Percentiles rank a stretch among this genome's conserved stretches.
These are phyloP conservation scores for Pelargonium citronellum DNA, from an alignment of 441 rosid genomes.

Conservation along the genomic window DNA sequence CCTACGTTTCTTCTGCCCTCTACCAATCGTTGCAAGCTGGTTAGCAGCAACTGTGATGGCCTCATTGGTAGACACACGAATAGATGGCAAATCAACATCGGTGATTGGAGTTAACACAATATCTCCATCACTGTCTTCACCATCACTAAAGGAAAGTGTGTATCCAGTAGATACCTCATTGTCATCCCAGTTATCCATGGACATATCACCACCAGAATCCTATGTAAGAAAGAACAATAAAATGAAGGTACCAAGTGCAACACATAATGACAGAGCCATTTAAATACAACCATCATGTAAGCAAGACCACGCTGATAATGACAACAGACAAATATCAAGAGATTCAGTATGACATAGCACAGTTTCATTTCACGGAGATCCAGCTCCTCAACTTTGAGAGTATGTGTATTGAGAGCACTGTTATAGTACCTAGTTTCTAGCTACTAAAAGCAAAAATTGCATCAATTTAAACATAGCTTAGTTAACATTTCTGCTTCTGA, in stretches of 20 bases:
- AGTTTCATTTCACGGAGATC: neutral
- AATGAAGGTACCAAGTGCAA: neutral
- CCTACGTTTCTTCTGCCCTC: constrained; percentile 55
- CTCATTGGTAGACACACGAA: constrained; percentile 42
- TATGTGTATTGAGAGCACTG: neutral
- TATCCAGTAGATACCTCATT: constrained; percentile 30
- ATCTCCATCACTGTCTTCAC: constrained; percentile 78
- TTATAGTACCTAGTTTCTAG: no score
- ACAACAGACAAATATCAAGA: neutral
- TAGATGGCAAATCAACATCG: constrained; percentile 51
- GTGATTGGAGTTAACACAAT: constrained; percentile 41
- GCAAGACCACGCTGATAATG: neutral
- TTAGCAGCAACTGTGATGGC: constrained; percentile 49
- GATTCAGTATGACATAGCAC: neutral
- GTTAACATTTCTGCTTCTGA: neutral
- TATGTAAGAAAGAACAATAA: constrained; percentile 11
- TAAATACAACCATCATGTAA: neutral
- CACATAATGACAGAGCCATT: neutral
- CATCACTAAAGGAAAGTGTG: constrained; percentile 64
- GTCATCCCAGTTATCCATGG: constrained; percentile 51
- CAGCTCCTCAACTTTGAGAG: neutral
- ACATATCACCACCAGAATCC: constrained; percentile 43
- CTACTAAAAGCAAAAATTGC: neutral
- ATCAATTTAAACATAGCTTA: neutral
- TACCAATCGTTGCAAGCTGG: constrained; percentile 57